Evolutionary conservation across 495 filamentous ascomycete genomes (phyloP), one percentile per base, ranked within the genome.

Genomic region (Penicillium coprophilum): DNA sequence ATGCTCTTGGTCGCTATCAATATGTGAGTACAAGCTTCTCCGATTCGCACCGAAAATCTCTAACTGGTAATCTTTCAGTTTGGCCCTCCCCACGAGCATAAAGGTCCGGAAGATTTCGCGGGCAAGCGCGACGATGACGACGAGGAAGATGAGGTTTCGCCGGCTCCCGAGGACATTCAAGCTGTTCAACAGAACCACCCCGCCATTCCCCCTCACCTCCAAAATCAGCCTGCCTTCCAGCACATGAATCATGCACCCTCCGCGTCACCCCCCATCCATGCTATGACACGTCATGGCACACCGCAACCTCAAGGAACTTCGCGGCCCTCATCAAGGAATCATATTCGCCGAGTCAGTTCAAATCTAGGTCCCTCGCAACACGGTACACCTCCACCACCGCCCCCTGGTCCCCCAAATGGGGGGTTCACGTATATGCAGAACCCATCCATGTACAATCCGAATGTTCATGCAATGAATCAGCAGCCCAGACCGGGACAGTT

Each of bases 71-170:
- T 46, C 15, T 32, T 48, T 21, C 72, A 98, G 92, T 96, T 92
- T 78, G 91, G 91, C 46, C 85, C 82, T 45, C 85, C 94, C 27
- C 94, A 95, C 71, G 94, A 98, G 69, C 92, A 97, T 70, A 97
- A 97, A 80, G 92, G 93, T 1, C 94, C 93, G 19, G 83, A 84
- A 47, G 94, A 98, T 68, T 98, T 97, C 74, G 86, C 84, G 61
- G 89, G 89, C 60, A 90, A 91, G 74, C 84, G 85, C 43, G 89
- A 89, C 39, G 82, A 87, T 45, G 90, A 90, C 36, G 92, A 96
- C 50, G 94, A 97, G 39, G 94, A 98, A 46, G 90, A 91, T 52
- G 88, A 87, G 48, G 76, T 72, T 2, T 80, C 80, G 24, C 81
- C 87, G 10, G 87, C 85, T 6, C 85, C 78, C 24, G 85, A 86